These are phyloP conservation scores for Paspalum notatum DNA, from an alignment of 176 grass and related monocot species.

Conservation along the genomic window DNA sequence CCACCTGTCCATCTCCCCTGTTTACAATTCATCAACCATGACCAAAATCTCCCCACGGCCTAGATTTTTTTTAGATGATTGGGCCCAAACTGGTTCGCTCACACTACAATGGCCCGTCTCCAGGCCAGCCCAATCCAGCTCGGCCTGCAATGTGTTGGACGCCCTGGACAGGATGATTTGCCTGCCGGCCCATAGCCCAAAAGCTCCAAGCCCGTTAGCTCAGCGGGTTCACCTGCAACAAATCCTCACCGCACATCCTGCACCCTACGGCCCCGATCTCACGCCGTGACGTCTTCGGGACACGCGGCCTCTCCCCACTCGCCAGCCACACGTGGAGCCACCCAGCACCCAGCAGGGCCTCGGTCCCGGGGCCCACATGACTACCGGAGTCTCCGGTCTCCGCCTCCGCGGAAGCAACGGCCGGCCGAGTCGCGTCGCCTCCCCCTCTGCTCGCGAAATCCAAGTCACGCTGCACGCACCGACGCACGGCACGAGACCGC, in stretches of 20 bases:
- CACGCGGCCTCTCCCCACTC: slow-evolving; percentile 31
- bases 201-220: background rate
- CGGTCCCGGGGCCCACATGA: too few species aligned
- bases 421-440: background rate
- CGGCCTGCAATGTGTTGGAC: background rate
- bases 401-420: slow-evolving; percentile 40
- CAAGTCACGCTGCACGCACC: background rate
- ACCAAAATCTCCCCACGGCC: too few species aligned
- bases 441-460: too few species aligned
- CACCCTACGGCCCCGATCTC: background rate
- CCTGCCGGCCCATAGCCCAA: too few species aligned
- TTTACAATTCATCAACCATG: too few species aligned
- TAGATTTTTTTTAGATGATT: too few species aligned
- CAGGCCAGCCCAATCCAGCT: background rate
- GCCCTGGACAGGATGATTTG: background rate
- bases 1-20: too few species aligned
- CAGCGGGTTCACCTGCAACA: too few species aligned
- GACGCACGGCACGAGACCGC: background rate
- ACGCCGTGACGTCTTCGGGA: background rate
- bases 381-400: background rate
- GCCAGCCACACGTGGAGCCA: slow-evolving; percentile 1
- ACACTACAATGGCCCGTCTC: background rate
- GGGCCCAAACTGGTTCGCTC: background rate
- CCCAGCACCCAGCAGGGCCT: too few species aligned
- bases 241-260: slow-evolving; percentile 1